phyloP scores from a whole-genome alignment of 345 rosid genomes.

The Streptanthus diversifolius region DNA sequence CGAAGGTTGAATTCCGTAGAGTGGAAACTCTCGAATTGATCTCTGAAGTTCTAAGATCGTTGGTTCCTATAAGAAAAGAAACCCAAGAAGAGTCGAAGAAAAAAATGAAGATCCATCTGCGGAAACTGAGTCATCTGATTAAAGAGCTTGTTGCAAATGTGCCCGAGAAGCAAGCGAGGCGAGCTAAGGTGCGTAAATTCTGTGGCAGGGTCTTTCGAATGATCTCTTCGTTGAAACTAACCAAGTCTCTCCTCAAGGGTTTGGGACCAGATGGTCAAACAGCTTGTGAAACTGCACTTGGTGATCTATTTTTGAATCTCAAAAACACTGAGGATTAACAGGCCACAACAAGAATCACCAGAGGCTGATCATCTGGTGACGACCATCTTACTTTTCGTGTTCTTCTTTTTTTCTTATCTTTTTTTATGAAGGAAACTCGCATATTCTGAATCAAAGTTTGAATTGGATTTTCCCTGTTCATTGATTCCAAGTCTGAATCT shows the following conservation, averaged over 20 bases:
- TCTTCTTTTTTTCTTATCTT: not conserved
- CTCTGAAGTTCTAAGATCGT: constrained; percentile 56
- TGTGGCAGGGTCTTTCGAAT: constrained; percentile 61
- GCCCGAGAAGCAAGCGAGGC: constrained; percentile 67
- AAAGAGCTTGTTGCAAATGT: constrained; percentile 55
- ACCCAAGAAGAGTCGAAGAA: constrained; percentile 48
- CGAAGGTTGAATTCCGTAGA: constrained; percentile 71
- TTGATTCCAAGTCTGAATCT: not conserved
- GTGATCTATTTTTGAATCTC: constrained; percentile 52
- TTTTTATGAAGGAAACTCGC: constrained; percentile 11
- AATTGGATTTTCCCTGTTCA: not conserved
- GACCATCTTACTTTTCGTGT: not conserved
- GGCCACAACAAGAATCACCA: constrained; percentile 2
- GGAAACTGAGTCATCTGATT: constrained; percentile 48
- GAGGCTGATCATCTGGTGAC: constrained; percentile 12
- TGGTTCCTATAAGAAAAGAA: constrained; percentile 38
- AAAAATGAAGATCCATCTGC: constrained; percentile 46
- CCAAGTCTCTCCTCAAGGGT: constrained; percentile 55
- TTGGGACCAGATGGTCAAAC: constrained; percentile 48
- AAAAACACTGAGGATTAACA: constrained; percentile 39
- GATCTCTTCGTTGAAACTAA: constrained; percentile 45
- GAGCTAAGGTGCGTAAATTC: constrained; percentile 66
- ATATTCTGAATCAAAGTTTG: constrained; percentile 4
- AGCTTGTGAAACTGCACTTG: constrained; percentile 66
- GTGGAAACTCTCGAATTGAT: constrained; percentile 78